Evolutionary conservation across 179 eudicot genomes (phyloP), one percentile per base, ranked within the genome.

Genomic region (Nepenthes alata): DNA sequence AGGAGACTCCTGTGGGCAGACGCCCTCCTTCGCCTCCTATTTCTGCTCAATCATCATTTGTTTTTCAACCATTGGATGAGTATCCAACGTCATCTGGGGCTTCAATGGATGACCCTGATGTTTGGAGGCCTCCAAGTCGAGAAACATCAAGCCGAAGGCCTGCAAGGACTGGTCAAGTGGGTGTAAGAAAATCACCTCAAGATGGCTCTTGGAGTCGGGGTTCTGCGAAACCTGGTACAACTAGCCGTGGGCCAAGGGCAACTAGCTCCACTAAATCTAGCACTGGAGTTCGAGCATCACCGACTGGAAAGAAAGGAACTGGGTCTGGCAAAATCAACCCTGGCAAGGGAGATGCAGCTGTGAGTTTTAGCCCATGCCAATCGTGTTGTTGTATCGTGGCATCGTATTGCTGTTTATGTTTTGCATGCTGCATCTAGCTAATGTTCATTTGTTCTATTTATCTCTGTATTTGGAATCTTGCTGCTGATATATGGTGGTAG

Each of bases 81-180:
- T 93, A 93, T 72, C 98, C 98, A 12, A 83, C 93, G 49, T 89
- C 98, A 48, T 89, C 98, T 41, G 74, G 84, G 68, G 82, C 65
- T 68, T 62, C 83, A 12, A 77, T 86, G 76, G 98, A 91, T 61
- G 98, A 91, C 75, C 98, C 96, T 61, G 98, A 91, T 84, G 96
- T 91, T 64, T 93, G 98, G 98, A 86, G 98, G 73, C 98, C 97
- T 47, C 98, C 98, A 45, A 89, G 84, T 68, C 81, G 95, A 39
- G 98, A 93, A 57, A 73, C 77, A 41, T 34, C 76, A 53, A 78
- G 62, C 54, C 84, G 95, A 67, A 85, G 96, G 73, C 75, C 90
- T 16, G 55, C 85, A 66, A 86, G 98, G 78, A 60, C 82, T 54
- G 95, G 95, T 68, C 96, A 77, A 73, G 76, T 50, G 66, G 87